Evolutionary conservation across 148 eudicot genomes (phyloP).

Genomic region (Cornus florida): DNA sequence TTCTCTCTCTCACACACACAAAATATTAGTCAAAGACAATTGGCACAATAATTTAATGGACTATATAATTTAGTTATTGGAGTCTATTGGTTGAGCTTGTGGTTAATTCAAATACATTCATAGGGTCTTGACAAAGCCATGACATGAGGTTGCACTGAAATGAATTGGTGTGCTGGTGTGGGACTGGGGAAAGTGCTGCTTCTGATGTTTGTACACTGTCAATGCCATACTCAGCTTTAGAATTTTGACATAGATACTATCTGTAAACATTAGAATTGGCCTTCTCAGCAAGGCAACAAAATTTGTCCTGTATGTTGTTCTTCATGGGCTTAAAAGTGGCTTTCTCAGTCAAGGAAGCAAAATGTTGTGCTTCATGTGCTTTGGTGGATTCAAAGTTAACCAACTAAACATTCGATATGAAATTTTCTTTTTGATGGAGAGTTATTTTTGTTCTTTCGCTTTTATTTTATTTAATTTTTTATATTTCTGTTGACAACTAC

Average conservation of each 20-base stretch:
- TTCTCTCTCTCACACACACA: neutral
- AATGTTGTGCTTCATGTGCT: neutral
- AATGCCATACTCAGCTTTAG: neutral
- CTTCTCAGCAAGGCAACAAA: neutral
- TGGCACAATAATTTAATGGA: neutral
- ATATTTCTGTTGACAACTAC: neutral
- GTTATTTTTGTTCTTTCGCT: no score
- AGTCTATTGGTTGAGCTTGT: neutral
- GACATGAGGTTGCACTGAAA: neutral
- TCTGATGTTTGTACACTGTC: neutral
- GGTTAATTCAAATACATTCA: neutral
- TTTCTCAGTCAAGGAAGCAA: neutral
- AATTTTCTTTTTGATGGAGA: neutral
- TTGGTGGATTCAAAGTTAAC: neutral
- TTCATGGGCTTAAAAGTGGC: neutral
- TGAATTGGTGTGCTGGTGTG: conserved; percentile 1
- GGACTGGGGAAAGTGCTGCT: neutral
- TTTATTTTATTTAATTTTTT: neutral
- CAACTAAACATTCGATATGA: neutral
- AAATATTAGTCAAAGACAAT: neutral
- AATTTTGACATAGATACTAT: neutral
- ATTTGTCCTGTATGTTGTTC: neutral
- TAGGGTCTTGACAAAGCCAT: neutral
- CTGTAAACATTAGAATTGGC: neutral
- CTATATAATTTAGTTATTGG: no score